Conservation (phyloP, 2,329 filamentous ascomycete genomes). For the Bipolaris victoriae region DNA sequence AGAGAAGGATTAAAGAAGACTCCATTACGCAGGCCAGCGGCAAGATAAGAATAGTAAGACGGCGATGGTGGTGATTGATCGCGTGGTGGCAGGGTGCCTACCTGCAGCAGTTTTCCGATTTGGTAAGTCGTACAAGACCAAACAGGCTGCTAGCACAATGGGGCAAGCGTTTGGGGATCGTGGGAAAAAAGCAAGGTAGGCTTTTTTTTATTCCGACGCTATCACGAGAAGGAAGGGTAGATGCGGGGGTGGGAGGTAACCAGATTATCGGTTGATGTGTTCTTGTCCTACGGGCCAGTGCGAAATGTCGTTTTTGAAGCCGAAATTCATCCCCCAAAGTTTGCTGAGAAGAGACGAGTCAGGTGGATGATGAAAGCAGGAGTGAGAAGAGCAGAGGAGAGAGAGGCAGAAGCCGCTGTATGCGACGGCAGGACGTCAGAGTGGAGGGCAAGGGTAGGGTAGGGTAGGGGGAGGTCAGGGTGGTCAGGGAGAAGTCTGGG, state of each 20-base stretch:
- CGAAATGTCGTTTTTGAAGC: conserved; percentile 50
- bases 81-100: conserved; percentile 36
- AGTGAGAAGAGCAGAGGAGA: not conserved
- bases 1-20: conserved; percentile 54
- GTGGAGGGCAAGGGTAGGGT: conserved; percentile 14
- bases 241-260: conserved; percentile 31
- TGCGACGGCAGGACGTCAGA: conserved; percentile 21
- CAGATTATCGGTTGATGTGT: conserved; percentile 50
- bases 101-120: conserved; percentile 36
- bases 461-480: conserved; percentile 11
- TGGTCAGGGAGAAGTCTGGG: conserved; percentile 28
- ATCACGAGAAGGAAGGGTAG: conserved; percentile 35
- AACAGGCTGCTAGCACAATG: conserved; percentile 37
- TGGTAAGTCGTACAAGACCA: conserved; percentile 26
- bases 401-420: conserved; percentile 21
- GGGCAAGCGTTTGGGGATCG: conserved; percentile 26
- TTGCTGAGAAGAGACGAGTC: not conserved
- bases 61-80: conserved; percentile 32
- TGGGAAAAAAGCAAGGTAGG: conserved; percentile 33
- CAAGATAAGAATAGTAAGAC: conserved; percentile 41
- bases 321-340: conserved; percentile 48
- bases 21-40: conserved; percentile 48
- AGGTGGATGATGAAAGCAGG: not conserved
- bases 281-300: conserved; percentile 56
- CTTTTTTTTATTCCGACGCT: conserved; percentile 18